phyloP scores from a whole-genome alignment of 2,329 filamentous ascomycete genomes.

The Arthrobotrys iridis region DNA sequence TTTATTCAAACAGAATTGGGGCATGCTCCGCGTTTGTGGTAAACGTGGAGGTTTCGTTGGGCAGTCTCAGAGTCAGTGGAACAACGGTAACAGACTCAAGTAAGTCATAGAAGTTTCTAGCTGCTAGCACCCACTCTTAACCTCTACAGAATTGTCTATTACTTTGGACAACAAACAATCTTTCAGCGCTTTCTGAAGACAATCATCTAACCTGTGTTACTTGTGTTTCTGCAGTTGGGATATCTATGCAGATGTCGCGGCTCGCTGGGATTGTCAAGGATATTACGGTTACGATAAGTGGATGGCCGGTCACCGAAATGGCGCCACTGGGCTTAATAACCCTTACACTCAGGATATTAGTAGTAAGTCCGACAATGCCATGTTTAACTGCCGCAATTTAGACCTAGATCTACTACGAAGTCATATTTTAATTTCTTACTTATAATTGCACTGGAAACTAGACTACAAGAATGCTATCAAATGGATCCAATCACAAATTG shows the following conservation, averaged over 20 bases:
- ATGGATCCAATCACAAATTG: constrained; percentile 59
- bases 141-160: too few relatives aligned
- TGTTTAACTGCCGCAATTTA: too few relatives aligned
- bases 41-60: constrained; percentile 55
- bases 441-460: too few relatives aligned
- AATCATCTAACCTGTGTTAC: neutral
- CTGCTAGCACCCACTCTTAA: neutral
- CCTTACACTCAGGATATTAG: constrained; percentile 5
- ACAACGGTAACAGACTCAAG: constrained; percentile 57
- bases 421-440: too few relatives aligned
- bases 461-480: constrained; percentile 56
- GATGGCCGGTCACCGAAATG: constrained; percentile 58
- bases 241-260: constrained; percentile 56
- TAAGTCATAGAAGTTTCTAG: neutral
- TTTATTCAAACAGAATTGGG: constrained; percentile 55
- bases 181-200: too few relatives aligned
- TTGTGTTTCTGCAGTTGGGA: constrained; percentile 8
- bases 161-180: too few relatives aligned
- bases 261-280: constrained; percentile 57
- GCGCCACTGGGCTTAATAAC: constrained; percentile 21
- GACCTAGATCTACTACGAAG: too few relatives aligned
- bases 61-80: constrained; percentile 55
- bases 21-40: constrained; percentile 54
- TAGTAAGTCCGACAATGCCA: neutral
- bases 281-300: constrained; percentile 58